Evolutionary conservation across 2,329 filamentous ascomycete species (phyloP).

Genomic region (Arthrobotrys conoides): DNA sequence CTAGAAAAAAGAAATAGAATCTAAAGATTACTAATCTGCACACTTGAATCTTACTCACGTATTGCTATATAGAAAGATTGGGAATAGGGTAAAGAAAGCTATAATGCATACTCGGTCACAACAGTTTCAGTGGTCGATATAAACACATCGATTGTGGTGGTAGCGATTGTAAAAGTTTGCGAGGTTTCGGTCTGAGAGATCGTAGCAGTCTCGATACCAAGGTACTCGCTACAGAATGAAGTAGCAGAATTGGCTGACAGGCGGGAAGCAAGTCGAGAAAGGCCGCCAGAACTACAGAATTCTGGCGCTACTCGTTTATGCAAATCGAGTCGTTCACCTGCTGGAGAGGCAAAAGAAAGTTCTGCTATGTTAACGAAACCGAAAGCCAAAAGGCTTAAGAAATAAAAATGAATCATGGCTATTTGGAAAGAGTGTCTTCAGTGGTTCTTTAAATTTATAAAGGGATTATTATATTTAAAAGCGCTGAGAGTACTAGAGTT

Average conservation of each 20-base stretch:
- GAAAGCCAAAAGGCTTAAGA: neutral
- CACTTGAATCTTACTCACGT: neutral
- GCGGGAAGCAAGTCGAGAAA: slow-evolving; percentile 24
- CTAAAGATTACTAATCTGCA: neutral
- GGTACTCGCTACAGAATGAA: slow-evolving; percentile 27
- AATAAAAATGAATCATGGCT: neutral
- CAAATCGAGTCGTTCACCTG: neutral
- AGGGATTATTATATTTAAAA: too few relatives aligned
- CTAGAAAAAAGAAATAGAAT: neutral
- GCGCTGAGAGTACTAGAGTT: neutral
- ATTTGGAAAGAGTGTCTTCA: neutral
- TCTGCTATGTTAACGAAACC: neutral
- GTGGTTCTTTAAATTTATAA: neutral
- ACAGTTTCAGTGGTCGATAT: slow-evolving; percentile 14
- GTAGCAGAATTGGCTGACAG: neutral
- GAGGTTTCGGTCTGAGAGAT: slow-evolving; percentile 21
- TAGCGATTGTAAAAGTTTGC: slow-evolving; percentile 21
- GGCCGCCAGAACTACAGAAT: slow-evolving; percentile 11
- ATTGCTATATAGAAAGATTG: neutral
- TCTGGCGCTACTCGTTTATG: slow-evolving; percentile 9
- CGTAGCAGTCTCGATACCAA: slow-evolving; percentile 13
- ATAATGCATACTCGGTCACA: slow-evolving; percentile 8
- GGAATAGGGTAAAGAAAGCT: too few relatives aligned
- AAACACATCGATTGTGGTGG: slow-evolving; percentile 21
- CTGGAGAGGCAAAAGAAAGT: slow-evolving; percentile 11